Percentiles rank a stretch among this genome's conserved stretches.
Evolutionary conservation across 23 red algal genomes (phyloP).

Genomic region (Gracilaria gracilis): DNA sequence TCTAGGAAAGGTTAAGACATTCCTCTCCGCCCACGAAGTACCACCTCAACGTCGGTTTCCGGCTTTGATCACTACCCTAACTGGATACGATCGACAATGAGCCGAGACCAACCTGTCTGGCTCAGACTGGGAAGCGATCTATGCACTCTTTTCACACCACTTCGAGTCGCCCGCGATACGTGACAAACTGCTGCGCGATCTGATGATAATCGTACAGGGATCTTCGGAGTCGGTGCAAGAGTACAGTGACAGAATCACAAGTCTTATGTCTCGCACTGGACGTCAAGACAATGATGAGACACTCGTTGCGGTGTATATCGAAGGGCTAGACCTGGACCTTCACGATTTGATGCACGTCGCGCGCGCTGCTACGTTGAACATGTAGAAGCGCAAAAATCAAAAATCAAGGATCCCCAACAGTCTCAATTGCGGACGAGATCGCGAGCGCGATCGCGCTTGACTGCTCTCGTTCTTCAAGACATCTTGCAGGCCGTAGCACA

Average conservation of each 20-base stretch:
- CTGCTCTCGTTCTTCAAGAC: not conserved
- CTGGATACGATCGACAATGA: slow-evolving; percentile 22
- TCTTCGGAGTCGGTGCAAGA: slow-evolving; percentile 12
- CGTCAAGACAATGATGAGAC: slow-evolving; percentile 8
- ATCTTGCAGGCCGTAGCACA: no score
- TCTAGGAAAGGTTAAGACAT: not conserved
- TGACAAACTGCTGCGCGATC: slow-evolving; percentile 24
- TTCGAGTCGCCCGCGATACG: slow-evolving; percentile 22
- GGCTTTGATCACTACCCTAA: not conserved
- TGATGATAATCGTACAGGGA: slow-evolving; percentile 7
- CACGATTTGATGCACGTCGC: slow-evolving; percentile 45
- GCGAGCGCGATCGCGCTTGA: slow-evolving; percentile 19
- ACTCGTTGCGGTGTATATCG: slow-evolving; percentile 11
- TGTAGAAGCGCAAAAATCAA: slow-evolving; percentile 1
- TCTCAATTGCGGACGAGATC: not conserved
- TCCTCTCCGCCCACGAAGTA: not conserved
- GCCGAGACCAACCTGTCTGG: not conserved
- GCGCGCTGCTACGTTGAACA: slow-evolving; percentile 6
- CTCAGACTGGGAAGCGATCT: not conserved
- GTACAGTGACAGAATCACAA: slow-evolving; percentile 33
- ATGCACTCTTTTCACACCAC: slow-evolving; percentile 23
- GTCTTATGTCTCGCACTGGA: slow-evolving; percentile 20
- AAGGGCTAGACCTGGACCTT: not conserved
- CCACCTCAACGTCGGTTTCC: not conserved
- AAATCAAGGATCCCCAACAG: not conserved